Base-by-base conservation (phyloP, 148 eudicot genomes). In the Vaccinium darrowii region DNA sequence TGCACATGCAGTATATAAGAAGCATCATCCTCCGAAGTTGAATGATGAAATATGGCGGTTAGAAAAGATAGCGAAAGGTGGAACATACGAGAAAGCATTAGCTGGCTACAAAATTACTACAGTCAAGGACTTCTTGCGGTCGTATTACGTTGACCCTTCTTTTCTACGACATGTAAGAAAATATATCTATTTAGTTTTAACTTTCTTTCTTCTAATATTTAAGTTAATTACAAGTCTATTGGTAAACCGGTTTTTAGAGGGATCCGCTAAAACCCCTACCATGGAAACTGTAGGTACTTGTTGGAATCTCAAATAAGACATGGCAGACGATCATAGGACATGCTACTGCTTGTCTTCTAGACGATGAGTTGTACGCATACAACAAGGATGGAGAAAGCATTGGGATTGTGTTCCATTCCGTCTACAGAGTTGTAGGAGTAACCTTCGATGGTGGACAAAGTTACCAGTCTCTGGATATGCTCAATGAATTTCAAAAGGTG, bases 1-100 rank as follows among this genome's bases (percentile, higher is more conserved):
- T 84, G 74, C 39, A 86, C 63, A 72, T 86, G 81, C 93, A 96
- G 99, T 93, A 73, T 94, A 94, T 83, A 91, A 92, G 89, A 96
- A 96, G 89, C 98, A 92, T 87, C 82, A 86, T 54, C 95, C 89
- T 53, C 99, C 99, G 82, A 85, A 80, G 65, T 86, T 92, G 87
- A 87, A 54, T 63, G 99, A 96, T 83, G 95, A 93, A 23, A 88
- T 94, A 52, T 96, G 99, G 99, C 93, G 98, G 15, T 83, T 96
- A 85, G 91, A 86, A 69, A 91, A 82, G 88, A 94, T 96, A 71
- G 89, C 94, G 30, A 93, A 91, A 90, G 90, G 86, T 79, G 99
- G 99, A 47, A 89, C 91, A 19, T 89, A 89, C 18, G 90, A 89
- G 71, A 88, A 83, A 76, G 90, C 88, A 81, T 87, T 94, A 84